phyloP scores from a whole-genome alignment of 2,329 filamentous ascomycete species.

The Sarocladium brachiariae region DNA sequence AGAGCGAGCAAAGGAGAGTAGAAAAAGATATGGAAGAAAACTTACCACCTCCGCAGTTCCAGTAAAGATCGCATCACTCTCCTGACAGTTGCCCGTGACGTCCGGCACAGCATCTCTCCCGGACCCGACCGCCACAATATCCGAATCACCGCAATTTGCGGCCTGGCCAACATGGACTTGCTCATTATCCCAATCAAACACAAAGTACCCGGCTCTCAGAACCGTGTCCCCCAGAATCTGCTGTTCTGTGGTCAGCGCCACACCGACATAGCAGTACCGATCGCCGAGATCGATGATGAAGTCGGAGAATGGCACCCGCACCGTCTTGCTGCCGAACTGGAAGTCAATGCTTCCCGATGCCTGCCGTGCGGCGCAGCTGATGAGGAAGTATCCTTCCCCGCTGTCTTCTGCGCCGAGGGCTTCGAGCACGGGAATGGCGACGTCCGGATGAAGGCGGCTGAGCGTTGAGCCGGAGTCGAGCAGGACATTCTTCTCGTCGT shows the following conservation, averaged over 20 bases:
- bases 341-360: slow-evolving; percentile 39
- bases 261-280: slow-evolving; percentile 34
- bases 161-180: slow-evolving; percentile 34
- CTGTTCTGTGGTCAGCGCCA: slow-evolving; percentile 31
- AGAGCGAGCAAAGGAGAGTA: neutral
- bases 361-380: slow-evolving; percentile 34
- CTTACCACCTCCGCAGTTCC: slow-evolving; percentile 2
- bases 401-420: slow-evolving; percentile 35
- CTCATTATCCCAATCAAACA: slow-evolving; percentile 39
- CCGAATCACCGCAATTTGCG: slow-evolving; percentile 30
- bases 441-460: slow-evolving; percentile 34
- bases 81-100: slow-evolving; percentile 28
- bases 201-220: slow-evolving; percentile 37
- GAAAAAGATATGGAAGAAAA: neutral
- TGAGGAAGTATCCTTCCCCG: slow-evolving; percentile 35
- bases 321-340: slow-evolving; percentile 33
- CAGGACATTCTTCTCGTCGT: slow-evolving; percentile 33
- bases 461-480: slow-evolving; percentile 49
- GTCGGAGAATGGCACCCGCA: slow-evolving; percentile 39
- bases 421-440: slow-evolving; percentile 36
- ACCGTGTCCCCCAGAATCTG: slow-evolving; percentile 38
- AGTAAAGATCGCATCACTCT: slow-evolving; percentile 18
- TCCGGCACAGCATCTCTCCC: slow-evolving; percentile 26
- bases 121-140: slow-evolving; percentile 29
- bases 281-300: slow-evolving; percentile 40